A percentile compares a stretch with the other conserved stretches of the same genome.
Evolutionary conservation across 1,139 yeast genomes (phyloP).

Genomic region (Pneumocystis wakefieldiae): DNA sequence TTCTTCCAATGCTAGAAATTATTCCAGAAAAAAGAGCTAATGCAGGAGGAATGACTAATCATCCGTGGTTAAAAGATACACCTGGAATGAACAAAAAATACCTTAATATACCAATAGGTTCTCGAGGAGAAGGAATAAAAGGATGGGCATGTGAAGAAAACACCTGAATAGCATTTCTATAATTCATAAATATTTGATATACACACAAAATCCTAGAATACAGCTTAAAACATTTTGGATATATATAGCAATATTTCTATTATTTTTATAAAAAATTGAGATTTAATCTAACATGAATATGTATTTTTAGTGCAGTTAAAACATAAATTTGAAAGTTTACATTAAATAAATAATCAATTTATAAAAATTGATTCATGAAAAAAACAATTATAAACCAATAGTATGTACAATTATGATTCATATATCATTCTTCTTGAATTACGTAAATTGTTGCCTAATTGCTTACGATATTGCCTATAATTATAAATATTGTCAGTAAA

Average conservation of each 20-base stretch:
- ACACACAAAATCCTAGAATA: neutral
- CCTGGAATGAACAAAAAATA: slow-evolving; percentile 40
- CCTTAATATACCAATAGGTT: slow-evolving; percentile 43
- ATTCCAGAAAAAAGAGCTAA: slow-evolving; percentile 61
- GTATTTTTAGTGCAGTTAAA: neutral
- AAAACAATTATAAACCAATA: neutral
- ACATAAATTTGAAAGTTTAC: neutral
- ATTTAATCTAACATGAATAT: neutral
- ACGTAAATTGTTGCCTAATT: neutral
- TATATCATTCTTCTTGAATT: neutral
- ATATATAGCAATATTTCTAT: neutral
- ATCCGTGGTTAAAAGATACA: slow-evolving; percentile 60
- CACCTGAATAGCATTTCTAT: neutral
- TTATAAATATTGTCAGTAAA: neutral
- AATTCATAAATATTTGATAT: neutral
- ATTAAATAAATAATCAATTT: neutral
- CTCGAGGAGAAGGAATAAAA: slow-evolving; percentile 56
- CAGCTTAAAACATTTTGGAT: neutral
- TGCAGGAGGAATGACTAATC: slow-evolving; percentile 68
- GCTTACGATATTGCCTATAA: neutral
- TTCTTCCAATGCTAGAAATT: slow-evolving; percentile 55
- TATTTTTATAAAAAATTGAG: neutral
- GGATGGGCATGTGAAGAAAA: slow-evolving; percentile 39
- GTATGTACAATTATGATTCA: neutral
- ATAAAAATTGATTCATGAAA: neutral